Percentiles rank a stretch among this genome's conserved stretches.
Evolutionary conservation across 1,284 basidiomycete species (phyloP).

Genomic region (Puccinia novopanici): DNA sequence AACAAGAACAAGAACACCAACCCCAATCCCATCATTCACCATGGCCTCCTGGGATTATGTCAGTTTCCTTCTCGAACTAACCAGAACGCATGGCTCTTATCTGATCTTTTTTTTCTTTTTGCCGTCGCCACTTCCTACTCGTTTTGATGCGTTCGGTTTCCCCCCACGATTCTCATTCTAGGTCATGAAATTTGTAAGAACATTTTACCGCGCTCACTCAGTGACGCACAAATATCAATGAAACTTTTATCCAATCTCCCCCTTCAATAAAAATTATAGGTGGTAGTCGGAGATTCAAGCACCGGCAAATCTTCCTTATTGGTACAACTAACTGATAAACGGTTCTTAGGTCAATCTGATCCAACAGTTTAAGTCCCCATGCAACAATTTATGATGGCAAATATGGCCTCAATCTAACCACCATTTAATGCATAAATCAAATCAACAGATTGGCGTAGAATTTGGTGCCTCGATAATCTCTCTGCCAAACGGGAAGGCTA

Average conservation of each 20-base stretch:
- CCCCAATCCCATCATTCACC: background rate
- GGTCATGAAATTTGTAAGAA: constrained; percentile 15
- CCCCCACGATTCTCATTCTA: background rate
- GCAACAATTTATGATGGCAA: no score
- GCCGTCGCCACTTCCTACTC: background rate
- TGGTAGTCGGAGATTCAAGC: constrained; percentile 49
- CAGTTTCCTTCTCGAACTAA: constrained; percentile 9
- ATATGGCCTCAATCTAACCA: background rate
- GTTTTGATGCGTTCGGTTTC: background rate
- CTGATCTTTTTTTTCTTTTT: background rate
- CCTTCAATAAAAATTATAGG: constrained; percentile 8
- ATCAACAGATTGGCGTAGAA: constrained; percentile 42
- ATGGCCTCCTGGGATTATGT: constrained; percentile 51
- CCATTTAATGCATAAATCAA: background rate
- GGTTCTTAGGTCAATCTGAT: constrained; percentile 49
- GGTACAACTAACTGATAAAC: constrained; percentile 49
- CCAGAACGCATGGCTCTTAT: background rate
- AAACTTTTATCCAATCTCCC: background rate
- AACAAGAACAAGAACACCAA: no score
- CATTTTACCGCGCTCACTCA: background rate
- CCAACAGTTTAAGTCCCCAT: constrained; percentile 36
- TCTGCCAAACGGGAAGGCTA: constrained; percentile 44
- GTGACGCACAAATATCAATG: background rate
- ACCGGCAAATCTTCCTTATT: constrained; percentile 50
- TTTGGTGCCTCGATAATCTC: constrained; percentile 50